Evolutionary conservation across 176 grass and related monocot species (phyloP), one percentile per base, ranked within the genome.

Genomic region (Paspalum notatum): DNA sequence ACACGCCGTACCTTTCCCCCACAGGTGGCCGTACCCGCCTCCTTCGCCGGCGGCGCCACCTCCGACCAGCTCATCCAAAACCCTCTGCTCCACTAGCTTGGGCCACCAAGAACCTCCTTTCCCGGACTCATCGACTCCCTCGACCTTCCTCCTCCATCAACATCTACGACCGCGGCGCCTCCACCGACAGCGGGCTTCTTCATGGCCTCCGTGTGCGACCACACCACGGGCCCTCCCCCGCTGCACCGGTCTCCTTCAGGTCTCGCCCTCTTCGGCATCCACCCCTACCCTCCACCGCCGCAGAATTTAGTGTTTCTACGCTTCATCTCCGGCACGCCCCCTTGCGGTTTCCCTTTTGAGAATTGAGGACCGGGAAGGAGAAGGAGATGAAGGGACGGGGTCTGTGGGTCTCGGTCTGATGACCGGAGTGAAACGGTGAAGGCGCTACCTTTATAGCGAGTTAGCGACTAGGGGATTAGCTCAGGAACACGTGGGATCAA

Each of bases 151-250:
- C 60, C 84, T 50, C 68, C 70, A 12, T 26, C 76, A 15, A 15
- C 79, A 62, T 52, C 10, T 5, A 17, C 1, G 58, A 25, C 5
- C 10, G 44, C 41, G 9, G 9, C 42, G 39, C n/a, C 46, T 4
- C 68, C 41, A 15, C 39, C 54, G 9, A 11, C 12, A 1, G 77
- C 12, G 3, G 77, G 56, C 53, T 44, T 81, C 71, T 68, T 80
- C 82, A 80, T 85, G 14, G 82, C 81, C 60, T 84, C 82, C 26
- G 40, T 73, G 66, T 87, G 80, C 20, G 85, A 87, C 85, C 85
- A 83, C 73, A 55, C 73, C 85, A 57, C 47, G 25, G 79, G 72
- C 25, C 1, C 42, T 49, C 13, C 61, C 58, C 76, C 64, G 62
- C 83, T 53, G 70, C 48, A 51, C 66, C 38, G 40, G 40, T 76